Base-by-base conservation (phyloP, 2,329 filamentous ascomycete species). In the Neopestalotiopsis rosae region DNA sequence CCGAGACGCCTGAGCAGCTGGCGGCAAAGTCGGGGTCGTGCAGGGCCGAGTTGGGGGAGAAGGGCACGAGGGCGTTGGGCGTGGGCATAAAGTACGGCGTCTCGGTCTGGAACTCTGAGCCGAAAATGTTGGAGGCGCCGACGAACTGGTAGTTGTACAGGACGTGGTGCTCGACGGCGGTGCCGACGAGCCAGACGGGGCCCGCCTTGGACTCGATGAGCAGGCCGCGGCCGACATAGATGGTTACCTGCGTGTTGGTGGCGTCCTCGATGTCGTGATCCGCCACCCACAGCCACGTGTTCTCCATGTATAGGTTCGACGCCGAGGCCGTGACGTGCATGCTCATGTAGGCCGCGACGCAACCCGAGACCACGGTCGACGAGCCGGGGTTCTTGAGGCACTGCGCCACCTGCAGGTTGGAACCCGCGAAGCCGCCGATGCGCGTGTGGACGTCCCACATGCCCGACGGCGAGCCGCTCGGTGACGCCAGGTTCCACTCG, bases 371-470 rank as follows among this genome's bases (percentile, higher is more conserved):
- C 58, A 83, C 73, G 66, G 74, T 73, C 59, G 66, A 73, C 28
- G 52, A 74, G 69, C 77, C 69, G 67, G 83, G 76, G 61, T 82
- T 77, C 79, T 91, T 93, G 69, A 85, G 81, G 78, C 93, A 96
- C 67, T 89, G 88, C 69, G 89, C 85, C 34, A 88, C 85, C 77
- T 92, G 90, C 38, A 94, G 86, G 52, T 90, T 80, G 4, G 91
- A 92, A 52, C 92, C 92, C 4, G 87, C 86, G 70, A 89, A 90
- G 14, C 92, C 92, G 72, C 92, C 92, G 63, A 95, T 86, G 74
- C 92, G 89, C 76, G 91, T 88, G 80, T 95, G 92, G 13, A 91
- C 88, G 73, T 95, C 92, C 92, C 92, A 95, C 78, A 91, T 85
- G 14, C 88, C 89, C 4, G 82, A 82, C 2, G 85, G 85, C 45